Conservation (phyloP, 1,139 yeast species). For the Geotrichum fermentans region DNA sequence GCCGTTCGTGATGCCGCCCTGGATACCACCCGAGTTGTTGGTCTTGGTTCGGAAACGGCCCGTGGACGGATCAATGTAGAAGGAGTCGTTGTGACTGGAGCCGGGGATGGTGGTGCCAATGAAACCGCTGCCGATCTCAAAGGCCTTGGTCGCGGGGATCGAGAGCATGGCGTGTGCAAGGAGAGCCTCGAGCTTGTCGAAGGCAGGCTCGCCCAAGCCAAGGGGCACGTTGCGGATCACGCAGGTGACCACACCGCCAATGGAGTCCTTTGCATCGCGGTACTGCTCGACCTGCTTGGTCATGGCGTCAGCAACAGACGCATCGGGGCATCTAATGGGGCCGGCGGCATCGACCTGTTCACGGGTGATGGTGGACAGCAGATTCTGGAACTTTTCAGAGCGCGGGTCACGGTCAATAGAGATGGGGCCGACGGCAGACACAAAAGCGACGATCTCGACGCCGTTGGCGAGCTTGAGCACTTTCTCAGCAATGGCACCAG, state of each 20-base stretch:
- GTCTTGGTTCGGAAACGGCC: slow-evolving; percentile 74
- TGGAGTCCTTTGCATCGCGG: slow-evolving; percentile 84
- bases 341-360: slow-evolving; percentile 83
- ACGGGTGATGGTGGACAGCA: slow-evolving; percentile 73
- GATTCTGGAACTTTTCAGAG: slow-evolving; percentile 57
- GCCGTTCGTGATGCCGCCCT: slow-evolving; percentile 96
- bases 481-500: slow-evolving; percentile 97
- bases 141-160: slow-evolving; percentile 95
- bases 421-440: slow-evolving; percentile 78
- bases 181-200: slow-evolving; percentile 90
- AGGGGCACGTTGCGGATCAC: slow-evolving; percentile 89
- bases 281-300: slow-evolving; percentile 79
- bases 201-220: slow-evolving; percentile 96
- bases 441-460: slow-evolving; percentile 95
- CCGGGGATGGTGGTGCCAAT: slow-evolving; percentile 87
- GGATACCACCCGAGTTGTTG: slow-evolving; percentile 94
- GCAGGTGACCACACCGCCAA: slow-evolving; percentile 97
- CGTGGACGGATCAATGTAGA: slow-evolving; percentile 31
- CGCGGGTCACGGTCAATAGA: slow-evolving; percentile 70
- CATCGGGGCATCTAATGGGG: slow-evolving; percentile 92
- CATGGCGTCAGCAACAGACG: slow-evolving; percentile 68
- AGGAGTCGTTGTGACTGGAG: slow-evolving; percentile 85
- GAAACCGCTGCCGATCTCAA: slow-evolving; percentile 95
- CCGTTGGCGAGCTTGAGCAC: slow-evolving; percentile 67
- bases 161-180: slow-evolving; percentile 97